A percentile compares a stretch with the other conserved stretches of the same genome.
Evolutionary conservation across 768 basidiomycete species (phyloP).

Genomic region (Dendrothele bispora): DNA sequence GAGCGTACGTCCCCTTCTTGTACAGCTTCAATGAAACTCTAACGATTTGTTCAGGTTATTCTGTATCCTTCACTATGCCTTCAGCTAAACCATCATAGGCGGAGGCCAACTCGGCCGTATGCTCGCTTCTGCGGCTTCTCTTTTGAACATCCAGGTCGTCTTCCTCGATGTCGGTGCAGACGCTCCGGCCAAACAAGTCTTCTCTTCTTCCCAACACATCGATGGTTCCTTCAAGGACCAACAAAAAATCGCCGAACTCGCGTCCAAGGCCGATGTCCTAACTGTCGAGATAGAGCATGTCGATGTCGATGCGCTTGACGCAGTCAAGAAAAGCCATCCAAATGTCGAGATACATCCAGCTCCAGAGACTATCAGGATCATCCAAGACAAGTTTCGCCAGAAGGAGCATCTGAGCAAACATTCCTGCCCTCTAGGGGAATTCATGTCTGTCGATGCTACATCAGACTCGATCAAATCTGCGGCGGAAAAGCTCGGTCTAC

Average conservation of each 20-base stretch:
- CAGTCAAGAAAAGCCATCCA: constrained; percentile 42
- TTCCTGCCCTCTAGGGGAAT: constrained; percentile 59
- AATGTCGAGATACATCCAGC: constrained; percentile 66
- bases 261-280: constrained; percentile 77
- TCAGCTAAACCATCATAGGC: constrained; percentile 45
- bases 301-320: constrained; percentile 70
- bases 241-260: constrained; percentile 75
- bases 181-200: constrained; percentile 87
- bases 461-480: constrained; percentile 52
- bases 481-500: constrained; percentile 66
- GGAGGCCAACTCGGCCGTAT: constrained; percentile 98
- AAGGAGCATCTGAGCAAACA: constrained; percentile 73
- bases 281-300: constrained; percentile 99
- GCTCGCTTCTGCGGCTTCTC: constrained; percentile 87
- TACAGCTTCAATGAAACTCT: not conserved
- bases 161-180: constrained; percentile 83
- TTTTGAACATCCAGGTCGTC: constrained; percentile 79
- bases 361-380: constrained; percentile 78
- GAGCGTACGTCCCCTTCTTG: constrained; percentile 27
- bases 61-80: constrained; percentile 2
- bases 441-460: constrained; percentile 56
- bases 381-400: constrained; percentile 85
- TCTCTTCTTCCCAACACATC: constrained; percentile 67
- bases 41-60: not conserved
- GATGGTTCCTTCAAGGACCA: constrained; percentile 90